These are phyloP conservation scores for Cercophora newfieldiana DNA, from an alignment of 495 filamentous ascomycete species.

Conservation along the genomic window DNA sequence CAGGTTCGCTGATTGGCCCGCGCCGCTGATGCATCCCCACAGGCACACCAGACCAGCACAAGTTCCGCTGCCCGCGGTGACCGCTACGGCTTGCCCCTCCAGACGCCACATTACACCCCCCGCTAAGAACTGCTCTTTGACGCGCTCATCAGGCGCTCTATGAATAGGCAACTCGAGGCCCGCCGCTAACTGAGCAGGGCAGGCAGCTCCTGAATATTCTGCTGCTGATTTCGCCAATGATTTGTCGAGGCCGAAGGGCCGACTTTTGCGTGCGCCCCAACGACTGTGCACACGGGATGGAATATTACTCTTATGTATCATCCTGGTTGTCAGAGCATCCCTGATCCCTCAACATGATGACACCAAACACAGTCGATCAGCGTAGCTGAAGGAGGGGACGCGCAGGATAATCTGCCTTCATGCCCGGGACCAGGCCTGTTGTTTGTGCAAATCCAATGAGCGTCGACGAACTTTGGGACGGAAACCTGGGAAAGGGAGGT, in stretches of 20 bases:
- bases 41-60: not conserved
- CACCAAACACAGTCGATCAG: slow-evolving; percentile 2
- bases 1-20: not conserved
- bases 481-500: not conserved
- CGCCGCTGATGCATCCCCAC: not conserved
- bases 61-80: not conserved
- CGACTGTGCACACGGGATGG: slow-evolving; percentile 35
- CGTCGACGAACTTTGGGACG: not conserved
- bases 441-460: not conserved
- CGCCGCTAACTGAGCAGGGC: not conserved
- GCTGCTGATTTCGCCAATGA: slow-evolving; percentile 8
- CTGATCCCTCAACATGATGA: slow-evolving; percentile 7
- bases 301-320: slow-evolving; percentile 22
- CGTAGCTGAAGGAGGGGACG: not conserved
- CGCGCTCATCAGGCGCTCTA: not conserved
- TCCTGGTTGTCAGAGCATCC: slow-evolving; percentile 13
- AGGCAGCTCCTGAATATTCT: not conserved
- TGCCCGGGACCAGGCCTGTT: slow-evolving; percentile 6
- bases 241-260: slow-evolving; percentile 15
- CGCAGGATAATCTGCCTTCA: not conserved
- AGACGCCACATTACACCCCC: not conserved
- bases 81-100: not conserved
- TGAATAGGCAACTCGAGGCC: slow-evolving; percentile 2
- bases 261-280: slow-evolving; percentile 19
- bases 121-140: not conserved